Conservation (phyloP, 257 asterid genomes). For the Ophiorrhiza pumila region DNA sequence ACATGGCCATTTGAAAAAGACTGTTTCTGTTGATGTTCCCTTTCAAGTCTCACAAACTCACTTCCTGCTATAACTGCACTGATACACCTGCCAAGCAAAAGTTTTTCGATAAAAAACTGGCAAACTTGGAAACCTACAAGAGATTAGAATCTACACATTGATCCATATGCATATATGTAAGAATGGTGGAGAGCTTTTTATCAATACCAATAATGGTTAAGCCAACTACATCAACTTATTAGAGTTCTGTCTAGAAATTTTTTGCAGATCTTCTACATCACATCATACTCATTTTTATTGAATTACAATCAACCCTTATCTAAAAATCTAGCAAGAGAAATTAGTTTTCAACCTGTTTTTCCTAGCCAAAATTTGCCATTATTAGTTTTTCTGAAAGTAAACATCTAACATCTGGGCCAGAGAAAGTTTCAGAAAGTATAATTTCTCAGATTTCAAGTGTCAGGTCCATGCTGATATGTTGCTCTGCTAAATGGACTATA, state of each 20-base stretch:
- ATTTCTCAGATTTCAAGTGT: constrained; percentile 91
- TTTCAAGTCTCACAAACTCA: constrained; percentile 81
- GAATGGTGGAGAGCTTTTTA: neutral
- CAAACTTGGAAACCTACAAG: neutral
- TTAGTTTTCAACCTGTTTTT: neutral
- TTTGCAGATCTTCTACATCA: neutral
- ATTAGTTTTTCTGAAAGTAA: neutral
- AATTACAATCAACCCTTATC: neutral
- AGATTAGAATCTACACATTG: neutral
- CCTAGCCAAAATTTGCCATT: neutral
- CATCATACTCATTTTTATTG: neutral
- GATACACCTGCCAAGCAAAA: constrained; percentile 65
- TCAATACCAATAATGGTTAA: neutral
- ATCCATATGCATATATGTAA: neutral
- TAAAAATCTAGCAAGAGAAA: neutral
- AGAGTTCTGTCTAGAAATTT: neutral
- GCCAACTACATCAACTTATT: neutral
- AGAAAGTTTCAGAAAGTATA: constrained; percentile 83
- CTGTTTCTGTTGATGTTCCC: constrained; percentile 71
- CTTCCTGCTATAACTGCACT: constrained; percentile 88
- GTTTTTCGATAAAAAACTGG: neutral
- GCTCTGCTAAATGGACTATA: constrained; percentile 92
- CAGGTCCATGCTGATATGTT: constrained; percentile 98
- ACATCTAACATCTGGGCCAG: constrained; percentile 45
- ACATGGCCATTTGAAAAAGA: constrained; percentile 76